Evolutionary conservation across 1,139 yeast genomes (phyloP), one percentile per base, ranked within the genome.

Genomic region (Nakaseomyces nivariensis): DNA sequence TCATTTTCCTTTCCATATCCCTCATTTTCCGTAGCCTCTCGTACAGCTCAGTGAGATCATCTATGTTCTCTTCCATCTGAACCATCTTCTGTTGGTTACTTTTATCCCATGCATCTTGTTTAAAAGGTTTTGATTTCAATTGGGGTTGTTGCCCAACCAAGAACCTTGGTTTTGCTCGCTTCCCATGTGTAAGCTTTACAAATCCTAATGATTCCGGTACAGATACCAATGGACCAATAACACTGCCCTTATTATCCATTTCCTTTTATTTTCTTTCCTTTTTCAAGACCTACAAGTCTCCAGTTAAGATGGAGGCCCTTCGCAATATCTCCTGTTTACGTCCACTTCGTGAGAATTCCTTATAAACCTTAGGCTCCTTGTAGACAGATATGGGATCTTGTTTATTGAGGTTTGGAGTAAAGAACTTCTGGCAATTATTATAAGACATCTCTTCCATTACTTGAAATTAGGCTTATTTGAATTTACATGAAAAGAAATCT

Each of bases 1-100:
- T 90, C 52, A 80, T 75, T 49, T 71, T 71, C 52, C 98, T 72
- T 67, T 92, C 98, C 6, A 65, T 66, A 40, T 85, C 94, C 53
- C 97, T 74, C 80, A 87, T 75, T 51, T 72, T 76, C 61, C 84
- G 94, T 51, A 86, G 76, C 29, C 74, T 71, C 53, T 80, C 83
- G 60, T 78, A 81, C 11, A 81, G 62, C 47, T 63, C 67, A 1
- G 74, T 65, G 8, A 75, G 62, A 56, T 79, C 82, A 7, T 61
- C 56, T 1, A 72, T 67, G 1, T 61, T 56, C 8, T 56, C 58
- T 52, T 80, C 87, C 48, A 77, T 57, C 32, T 67, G 58, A 2
- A 63, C 52, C 74, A 81, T 69, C 52, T 67, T 66, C 43, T 64
- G 59, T 59, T 81, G 87, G 56, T 81, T 82, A 11, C 68, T 61